Conservation (phyloP, 768 basidiomycete species). For the Mycena filopes region DNA sequence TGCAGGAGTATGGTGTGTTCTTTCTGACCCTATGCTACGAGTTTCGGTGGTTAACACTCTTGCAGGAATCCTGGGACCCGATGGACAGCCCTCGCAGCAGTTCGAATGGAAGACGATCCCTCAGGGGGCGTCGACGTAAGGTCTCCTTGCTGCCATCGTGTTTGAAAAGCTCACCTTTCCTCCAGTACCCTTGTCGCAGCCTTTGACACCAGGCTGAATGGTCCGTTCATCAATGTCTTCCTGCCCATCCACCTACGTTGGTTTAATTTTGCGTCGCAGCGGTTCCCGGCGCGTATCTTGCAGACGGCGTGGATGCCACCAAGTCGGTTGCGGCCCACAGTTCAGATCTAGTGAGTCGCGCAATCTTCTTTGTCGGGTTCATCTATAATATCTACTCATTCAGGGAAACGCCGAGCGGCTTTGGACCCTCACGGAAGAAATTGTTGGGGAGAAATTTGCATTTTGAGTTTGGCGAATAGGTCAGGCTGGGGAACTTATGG, state of each 20-base stretch:
- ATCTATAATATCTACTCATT: too few species aligned
- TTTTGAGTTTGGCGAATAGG: too few species aligned
- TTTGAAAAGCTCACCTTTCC: neutral
- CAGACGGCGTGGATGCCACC: slow-evolving; percentile 11
- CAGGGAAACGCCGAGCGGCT: too few species aligned
- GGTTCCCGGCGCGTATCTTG: slow-evolving; percentile 15
- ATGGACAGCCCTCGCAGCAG: neutral
- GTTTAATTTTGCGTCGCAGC: neutral
- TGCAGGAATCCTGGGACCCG: slow-evolving; percentile 6
- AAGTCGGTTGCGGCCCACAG: slow-evolving; percentile 6
- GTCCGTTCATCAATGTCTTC: neutral
- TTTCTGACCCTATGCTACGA: neutral
- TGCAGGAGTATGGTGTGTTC: neutral
- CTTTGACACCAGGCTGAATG: slow-evolving; percentile 20
- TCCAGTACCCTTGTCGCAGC: slow-evolving; percentile 22
- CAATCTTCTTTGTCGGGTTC: neutral
- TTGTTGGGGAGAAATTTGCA: neutral
- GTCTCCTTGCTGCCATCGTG: neutral
- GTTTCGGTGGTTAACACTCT: neutral
- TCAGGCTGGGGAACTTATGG: too few species aligned
- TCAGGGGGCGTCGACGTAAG: slow-evolving; percentile 27
- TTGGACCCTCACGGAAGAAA: neutral
- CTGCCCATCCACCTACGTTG: neutral
- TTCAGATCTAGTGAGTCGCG: slow-evolving; percentile 6
- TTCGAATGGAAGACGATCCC: slow-evolving; percentile 7